Evolutionary conservation across 768 basidiomycete species (phyloP), one percentile per base, ranked within the genome.

Genomic region (Pleurotus eryngii): DNA sequence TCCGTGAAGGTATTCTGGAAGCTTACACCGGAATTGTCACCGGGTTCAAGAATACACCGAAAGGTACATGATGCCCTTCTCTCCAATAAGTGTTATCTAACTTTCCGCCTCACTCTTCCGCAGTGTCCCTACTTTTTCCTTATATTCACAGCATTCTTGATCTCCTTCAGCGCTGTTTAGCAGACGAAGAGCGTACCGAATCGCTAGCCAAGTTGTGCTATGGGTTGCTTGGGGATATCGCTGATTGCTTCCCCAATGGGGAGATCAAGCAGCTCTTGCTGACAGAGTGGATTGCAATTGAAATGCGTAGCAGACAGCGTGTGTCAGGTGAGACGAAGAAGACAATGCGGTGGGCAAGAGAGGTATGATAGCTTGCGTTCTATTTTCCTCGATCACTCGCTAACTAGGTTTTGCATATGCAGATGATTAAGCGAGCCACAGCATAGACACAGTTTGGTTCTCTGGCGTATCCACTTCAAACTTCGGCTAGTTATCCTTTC

Each of bases 1-100:
- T 99, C 57, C 85, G 97, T 38, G 97, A 98, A 65, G 94, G 94
- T 46, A 98, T 99, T 62, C 76, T 98, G 30, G 97, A 99, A 70
- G 96, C 97, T 2, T 98, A 97, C 66, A 96, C 92, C 4, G 95
- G 96, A 22, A 88, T 99, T 61, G 86, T 98, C 59, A 88, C 92
- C 38, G 95, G 90, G 0, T 76, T 98, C 67, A 95, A 95, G 78
- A 86, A 85, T 64, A 89, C 89, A 1, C 82, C 84, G 18, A 86
- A 92, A 75, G 82, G 93, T 91, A 63, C 58, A 74, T 42, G n/a
- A 18, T 46, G 11, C 50, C 14, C 40, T 49, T 12, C 17, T 22
- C 46, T 24, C 37, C 15, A 7, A 46, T 48, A 30, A 39, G 48
- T 9, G 30, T 12, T 26, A 9, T 55, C 43, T 27, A 20, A 64